Percentiles rank a stretch among this genome's conserved stretches.
Conservation (phyloP, 148 eudicot species). For the Drosera capensis region DNA sequence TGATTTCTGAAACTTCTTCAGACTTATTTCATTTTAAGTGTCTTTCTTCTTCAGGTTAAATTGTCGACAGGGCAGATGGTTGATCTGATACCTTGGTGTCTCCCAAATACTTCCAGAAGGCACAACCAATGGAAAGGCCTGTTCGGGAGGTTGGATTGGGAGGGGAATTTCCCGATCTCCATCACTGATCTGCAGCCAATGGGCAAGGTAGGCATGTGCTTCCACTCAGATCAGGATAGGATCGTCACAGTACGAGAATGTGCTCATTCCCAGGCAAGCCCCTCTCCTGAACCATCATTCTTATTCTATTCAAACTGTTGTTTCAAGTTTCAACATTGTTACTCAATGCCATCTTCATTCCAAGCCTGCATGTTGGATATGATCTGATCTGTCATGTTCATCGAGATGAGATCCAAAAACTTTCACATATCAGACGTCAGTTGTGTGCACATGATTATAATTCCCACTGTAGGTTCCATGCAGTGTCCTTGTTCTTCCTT, state of each 20-base stretch:
- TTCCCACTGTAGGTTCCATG: too few relatives aligned
- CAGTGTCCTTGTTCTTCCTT: too few relatives aligned
- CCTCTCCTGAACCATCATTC: background rate
- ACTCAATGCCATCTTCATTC: too few relatives aligned
- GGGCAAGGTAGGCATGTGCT: conserved; percentile 98
- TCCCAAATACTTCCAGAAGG: background rate
- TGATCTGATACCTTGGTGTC: background rate
- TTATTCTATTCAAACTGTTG: background rate
- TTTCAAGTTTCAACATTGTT: too few relatives aligned
- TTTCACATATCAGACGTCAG: too few relatives aligned
- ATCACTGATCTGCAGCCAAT: conserved; percentile 96
- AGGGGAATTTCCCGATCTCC: conserved; percentile 66
- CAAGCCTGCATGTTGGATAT: background rate
- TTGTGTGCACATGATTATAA: too few relatives aligned
- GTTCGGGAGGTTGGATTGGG: background rate
- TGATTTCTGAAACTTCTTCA: too few relatives aligned
- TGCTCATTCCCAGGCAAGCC: conserved; percentile 77
- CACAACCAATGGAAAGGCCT: background rate
- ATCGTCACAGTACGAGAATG: conserved; percentile 91
- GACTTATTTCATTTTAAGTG: too few relatives aligned
- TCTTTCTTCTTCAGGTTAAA: background rate
- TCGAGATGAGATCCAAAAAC: too few relatives aligned
- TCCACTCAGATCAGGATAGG: conserved; percentile 91
- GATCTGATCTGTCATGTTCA: too few relatives aligned
- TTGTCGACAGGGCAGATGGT: background rate